These are phyloP conservation scores for Sergeia podlipaevii DNA, from an alignment of 208 protist species.

Conservation along the genomic window DNA sequence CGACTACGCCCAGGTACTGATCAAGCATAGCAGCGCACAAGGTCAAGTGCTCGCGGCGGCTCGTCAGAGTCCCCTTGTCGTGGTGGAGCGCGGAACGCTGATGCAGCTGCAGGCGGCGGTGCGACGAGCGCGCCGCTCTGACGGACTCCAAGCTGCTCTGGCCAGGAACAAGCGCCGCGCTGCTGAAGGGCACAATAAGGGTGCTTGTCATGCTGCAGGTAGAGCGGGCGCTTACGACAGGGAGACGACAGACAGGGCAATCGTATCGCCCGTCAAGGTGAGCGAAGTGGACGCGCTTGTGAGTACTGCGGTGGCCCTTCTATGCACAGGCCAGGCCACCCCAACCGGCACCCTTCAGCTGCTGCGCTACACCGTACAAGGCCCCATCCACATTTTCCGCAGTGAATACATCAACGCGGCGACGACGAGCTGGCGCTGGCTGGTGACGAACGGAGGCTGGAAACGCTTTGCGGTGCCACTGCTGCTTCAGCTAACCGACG, in stretches of 20 bases:
- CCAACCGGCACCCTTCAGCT: slow-evolving; percentile 33
- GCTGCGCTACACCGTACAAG: slow-evolving; percentile 61
- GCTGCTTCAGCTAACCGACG: slow-evolving; percentile 51
- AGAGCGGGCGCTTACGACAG: slow-evolving; percentile 11
- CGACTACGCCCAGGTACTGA: slow-evolving; percentile 57
- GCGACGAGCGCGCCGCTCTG: background rate
- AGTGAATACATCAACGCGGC: slow-evolving; percentile 44
- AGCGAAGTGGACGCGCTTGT: slow-evolving; percentile 27
- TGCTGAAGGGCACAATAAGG: background rate
- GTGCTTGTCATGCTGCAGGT: background rate
- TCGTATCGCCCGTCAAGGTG: slow-evolving; percentile 6
- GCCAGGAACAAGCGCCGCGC: too few species aligned
- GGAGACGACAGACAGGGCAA: background rate
- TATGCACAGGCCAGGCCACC: slow-evolving; percentile 24
- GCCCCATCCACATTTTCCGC: slow-evolving; percentile 57
- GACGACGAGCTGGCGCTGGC: slow-evolving; percentile 63
- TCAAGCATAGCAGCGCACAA: slow-evolving; percentile 54
- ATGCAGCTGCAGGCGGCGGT: slow-evolving; percentile 27
- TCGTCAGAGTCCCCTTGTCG: slow-evolving; percentile 18
- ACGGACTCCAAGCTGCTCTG: slow-evolving; percentile 2
- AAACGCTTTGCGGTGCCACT: slow-evolving; percentile 47
- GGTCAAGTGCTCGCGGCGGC: slow-evolving; percentile 48
- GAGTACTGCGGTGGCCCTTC: slow-evolving; percentile 43
- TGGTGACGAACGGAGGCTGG: slow-evolving; percentile 49
- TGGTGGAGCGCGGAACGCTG: slow-evolving; percentile 33